Percentiles rank a stretch among this genome's conserved stretches.
Conservation (phyloP, 208 protist genomes). For the Angomonas deanei region DNA sequence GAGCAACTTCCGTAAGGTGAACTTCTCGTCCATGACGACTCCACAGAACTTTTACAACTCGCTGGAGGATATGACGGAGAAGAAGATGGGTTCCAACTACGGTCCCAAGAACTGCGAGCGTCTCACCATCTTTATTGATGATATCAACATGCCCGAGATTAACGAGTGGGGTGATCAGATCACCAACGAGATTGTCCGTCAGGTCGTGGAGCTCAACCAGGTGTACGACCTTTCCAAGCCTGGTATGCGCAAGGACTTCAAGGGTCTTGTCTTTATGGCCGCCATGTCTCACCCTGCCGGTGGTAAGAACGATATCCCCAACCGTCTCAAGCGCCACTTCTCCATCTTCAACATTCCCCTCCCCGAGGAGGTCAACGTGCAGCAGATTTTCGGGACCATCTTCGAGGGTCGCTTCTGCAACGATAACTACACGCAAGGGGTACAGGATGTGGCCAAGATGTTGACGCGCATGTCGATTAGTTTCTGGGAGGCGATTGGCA, state of each 20-base stretch:
- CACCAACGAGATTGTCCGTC: conserved; percentile 94
- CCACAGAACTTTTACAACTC: conserved; percentile 91
- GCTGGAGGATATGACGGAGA: conserved; percentile 93
- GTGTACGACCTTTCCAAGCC: conserved; percentile 85
- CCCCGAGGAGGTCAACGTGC: conserved; percentile 91
- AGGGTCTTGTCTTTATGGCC: conserved; percentile 94
- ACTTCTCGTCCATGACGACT: conserved; percentile 93
- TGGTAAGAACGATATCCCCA: conserved; percentile 98
- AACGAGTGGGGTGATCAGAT: conserved; percentile 95
- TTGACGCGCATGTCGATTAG: conserved; percentile 91
- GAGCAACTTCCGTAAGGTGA: conserved; percentile 91
- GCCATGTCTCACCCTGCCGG: conserved; percentile 97
- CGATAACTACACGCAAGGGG: conserved; percentile 76
- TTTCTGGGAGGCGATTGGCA: conserved; percentile 88
- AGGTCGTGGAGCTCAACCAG: conserved; percentile 87
- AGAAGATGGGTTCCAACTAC: conserved; percentile 93
- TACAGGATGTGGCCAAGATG: conserved; percentile 85
- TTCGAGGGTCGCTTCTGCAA: conserved; percentile 90
- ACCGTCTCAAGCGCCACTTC: conserved; percentile 96
- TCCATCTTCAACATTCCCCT: conserved; percentile 96
- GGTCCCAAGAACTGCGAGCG: conserved; percentile 90
- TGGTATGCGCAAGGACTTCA: conserved; percentile 93
- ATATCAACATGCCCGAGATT: conserved; percentile 96
- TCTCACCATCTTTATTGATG: conserved; percentile 93
- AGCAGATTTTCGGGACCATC: conserved; percentile 92